Conservation (phyloP, 139 green algal genomes). For the Medakamo hakoo region DNA sequence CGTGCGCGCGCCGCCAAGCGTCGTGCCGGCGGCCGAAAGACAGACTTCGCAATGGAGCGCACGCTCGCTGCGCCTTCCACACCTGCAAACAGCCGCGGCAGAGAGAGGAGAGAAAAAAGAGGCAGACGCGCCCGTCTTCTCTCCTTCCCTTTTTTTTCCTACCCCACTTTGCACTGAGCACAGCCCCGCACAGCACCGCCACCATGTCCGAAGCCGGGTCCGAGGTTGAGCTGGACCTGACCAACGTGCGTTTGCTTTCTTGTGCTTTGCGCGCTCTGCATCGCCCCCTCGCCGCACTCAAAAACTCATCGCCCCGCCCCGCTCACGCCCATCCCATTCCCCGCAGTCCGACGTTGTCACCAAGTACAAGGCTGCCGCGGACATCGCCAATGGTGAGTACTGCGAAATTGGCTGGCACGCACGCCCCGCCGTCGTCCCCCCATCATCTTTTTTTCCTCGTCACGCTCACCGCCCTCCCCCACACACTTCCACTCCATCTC, state of each 20-base stretch:
- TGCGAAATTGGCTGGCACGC: not conserved
- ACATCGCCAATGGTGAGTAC: constrained; percentile 89
- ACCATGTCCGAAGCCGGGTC: constrained; percentile 36
- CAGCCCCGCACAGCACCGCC: too few species aligned
- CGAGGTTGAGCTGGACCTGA: constrained; percentile 37
- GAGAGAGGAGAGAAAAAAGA: not conserved
- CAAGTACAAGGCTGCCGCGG: constrained; percentile 96
- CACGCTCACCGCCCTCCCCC: not conserved
- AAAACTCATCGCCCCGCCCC: not conserved
- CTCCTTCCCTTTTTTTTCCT: constrained; percentile 3
- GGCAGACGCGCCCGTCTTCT: not conserved
- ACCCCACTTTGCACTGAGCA: constrained; percentile 3
- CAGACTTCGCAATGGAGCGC: not conserved
- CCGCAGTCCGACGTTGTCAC: constrained; percentile 88
- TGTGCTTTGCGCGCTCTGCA: not conserved
- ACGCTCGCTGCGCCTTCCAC: not conserved
- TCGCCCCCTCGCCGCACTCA: not conserved
- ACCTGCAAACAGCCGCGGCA: not conserved
- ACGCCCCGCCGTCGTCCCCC: not conserved
- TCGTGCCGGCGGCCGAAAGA: not conserved
- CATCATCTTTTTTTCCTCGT: not conserved
- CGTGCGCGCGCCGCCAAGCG: too few species aligned
- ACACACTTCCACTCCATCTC: not conserved
- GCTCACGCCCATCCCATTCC: constrained; percentile 1
- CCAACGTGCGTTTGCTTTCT: constrained; percentile 20